Percentiles rank a stretch among this genome's conserved stretches.
phyloP scores from a whole-genome alignment of 768 basidiomycete species.

The Boletus tylopilopsis region DNA sequence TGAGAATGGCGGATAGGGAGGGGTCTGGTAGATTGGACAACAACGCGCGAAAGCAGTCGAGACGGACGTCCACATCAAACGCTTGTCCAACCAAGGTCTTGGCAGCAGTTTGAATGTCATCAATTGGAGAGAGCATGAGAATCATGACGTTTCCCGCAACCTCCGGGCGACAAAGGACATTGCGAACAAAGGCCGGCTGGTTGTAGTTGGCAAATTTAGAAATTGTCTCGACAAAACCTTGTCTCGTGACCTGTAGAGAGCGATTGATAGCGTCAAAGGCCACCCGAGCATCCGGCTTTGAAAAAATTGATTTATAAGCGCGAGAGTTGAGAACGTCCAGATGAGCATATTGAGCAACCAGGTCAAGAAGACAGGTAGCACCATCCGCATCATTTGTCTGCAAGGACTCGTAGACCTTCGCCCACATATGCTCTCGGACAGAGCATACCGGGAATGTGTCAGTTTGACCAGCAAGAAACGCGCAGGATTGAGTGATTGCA shows the following conservation, averaged over 20 bases:
- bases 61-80: constrained; percentile 85
- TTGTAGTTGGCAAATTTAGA: constrained; percentile 64
- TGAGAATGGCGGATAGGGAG: constrained; percentile 66
- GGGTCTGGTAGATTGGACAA: constrained; percentile 62
- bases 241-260: constrained; percentile 52
- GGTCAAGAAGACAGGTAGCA: constrained; percentile 52
- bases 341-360: constrained; percentile 60
- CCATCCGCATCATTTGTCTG: constrained; percentile 56
- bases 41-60: constrained; percentile 82
- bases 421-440: constrained; percentile 66
- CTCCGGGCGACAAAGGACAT: constrained; percentile 52
- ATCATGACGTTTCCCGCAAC: constrained; percentile 58
- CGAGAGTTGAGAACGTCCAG: constrained; percentile 56
- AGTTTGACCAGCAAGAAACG: constrained; percentile 28
- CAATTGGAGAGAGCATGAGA: constrained; percentile 80
- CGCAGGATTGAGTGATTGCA: constrained; percentile 32
- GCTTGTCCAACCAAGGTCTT: constrained; percentile 81
- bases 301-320: constrained; percentile 43
- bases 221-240: constrained; percentile 59
- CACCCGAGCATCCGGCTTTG: constrained; percentile 26
- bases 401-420: constrained; percentile 55
- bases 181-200: constrained; percentile 45
- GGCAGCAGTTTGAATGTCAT: constrained; percentile 67
- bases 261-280: constrained; percentile 58
- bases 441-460: constrained; percentile 33